These are phyloP conservation scores for Monilinia polystroma DNA, from an alignment of 2,329 filamentous ascomycete species.

Conservation along the genomic window DNA sequence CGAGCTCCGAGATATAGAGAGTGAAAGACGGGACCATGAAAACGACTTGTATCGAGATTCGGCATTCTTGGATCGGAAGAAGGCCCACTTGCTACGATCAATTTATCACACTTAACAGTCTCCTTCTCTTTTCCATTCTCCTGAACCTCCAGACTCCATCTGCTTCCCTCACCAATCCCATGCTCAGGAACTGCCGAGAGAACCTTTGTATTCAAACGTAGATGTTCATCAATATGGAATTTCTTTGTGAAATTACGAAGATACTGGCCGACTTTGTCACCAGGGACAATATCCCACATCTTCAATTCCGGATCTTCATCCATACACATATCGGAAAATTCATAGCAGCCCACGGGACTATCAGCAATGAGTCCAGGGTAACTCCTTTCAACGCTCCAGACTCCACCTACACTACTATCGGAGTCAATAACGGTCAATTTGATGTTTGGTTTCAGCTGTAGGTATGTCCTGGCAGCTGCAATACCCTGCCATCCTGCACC, in stretches of 20 bases:
- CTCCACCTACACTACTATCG: slow-evolving; percentile 59
- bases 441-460: slow-evolving; percentile 54
- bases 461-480: slow-evolving; percentile 59
- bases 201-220: slow-evolving; percentile 46
- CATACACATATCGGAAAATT: slow-evolving; percentile 67
- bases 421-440: slow-evolving; percentile 59
- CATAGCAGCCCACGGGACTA: slow-evolving; percentile 68
- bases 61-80: slow-evolving; percentile 26
- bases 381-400: slow-evolving; percentile 65
- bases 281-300: slow-evolving; percentile 22
- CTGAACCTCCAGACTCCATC: slow-evolving; percentile 23
- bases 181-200: slow-evolving; percentile 9
- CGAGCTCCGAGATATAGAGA: slow-evolving; percentile 23
- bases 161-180: neutral
- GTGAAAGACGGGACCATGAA: slow-evolving; percentile 24
- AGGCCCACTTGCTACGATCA: slow-evolving; percentile 28
- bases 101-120: slow-evolving; percentile 3
- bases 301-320: slow-evolving; percentile 22
- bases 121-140: slow-evolving; percentile 10
- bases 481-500: slow-evolving; percentile 54
- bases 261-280: slow-evolving; percentile 26
- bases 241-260: slow-evolving; percentile 27
- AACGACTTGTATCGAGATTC: slow-evolving; percentile 20
- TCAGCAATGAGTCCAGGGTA: slow-evolving; percentile 70
- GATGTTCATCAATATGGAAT: slow-evolving; percentile 22